A percentile compares a stretch with the other conserved stretches of the same genome.
These are phyloP conservation scores for Serendipita indica DNA, from an alignment of 768 basidiomycete genomes.

Conservation along the genomic window DNA sequence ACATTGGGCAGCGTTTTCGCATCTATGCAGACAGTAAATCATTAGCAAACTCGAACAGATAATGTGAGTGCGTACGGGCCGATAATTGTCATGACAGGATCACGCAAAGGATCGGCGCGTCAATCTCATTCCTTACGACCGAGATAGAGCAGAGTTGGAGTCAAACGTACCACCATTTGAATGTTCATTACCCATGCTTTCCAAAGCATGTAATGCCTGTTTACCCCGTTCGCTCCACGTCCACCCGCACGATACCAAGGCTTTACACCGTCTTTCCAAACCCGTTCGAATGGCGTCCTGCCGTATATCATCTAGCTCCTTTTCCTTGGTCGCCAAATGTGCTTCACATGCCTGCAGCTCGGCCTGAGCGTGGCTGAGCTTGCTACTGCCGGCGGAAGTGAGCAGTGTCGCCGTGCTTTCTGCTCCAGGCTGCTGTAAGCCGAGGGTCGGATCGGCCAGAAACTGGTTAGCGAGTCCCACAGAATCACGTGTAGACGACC, in stretches of 20 bases:
- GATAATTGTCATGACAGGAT: no score
- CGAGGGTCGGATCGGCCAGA: neutral
- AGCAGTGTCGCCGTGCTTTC: neutral
- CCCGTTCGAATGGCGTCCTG: constrained; percentile 46
- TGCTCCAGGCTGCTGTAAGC: neutral
- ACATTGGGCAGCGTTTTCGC: constrained; percentile 11
- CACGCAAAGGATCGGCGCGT: no score
- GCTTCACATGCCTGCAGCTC: constrained; percentile 74
- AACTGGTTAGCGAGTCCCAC: neutral
- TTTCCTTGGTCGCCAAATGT: constrained; percentile 55
- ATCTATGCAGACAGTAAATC: no score
- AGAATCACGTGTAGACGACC: constrained; percentile 3
- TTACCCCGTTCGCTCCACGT: constrained; percentile 54
- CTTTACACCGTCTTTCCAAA: constrained; percentile 43
- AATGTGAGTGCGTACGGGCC: no score
- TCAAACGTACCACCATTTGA: constrained; percentile 15
- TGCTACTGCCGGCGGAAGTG: constrained; percentile 3
- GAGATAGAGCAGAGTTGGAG: neutral
- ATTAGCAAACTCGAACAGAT: no score
- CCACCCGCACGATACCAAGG: constrained; percentile 55
- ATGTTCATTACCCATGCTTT: constrained; percentile 16
- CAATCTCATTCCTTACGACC: no score
- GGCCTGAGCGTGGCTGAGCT: constrained; percentile 37
- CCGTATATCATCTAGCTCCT: constrained; percentile 39
- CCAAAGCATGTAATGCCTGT: constrained; percentile 38